Conservation (phyloP, 2,329 filamentous ascomycete genomes). For the Trichoderma endophyticum region DNA sequence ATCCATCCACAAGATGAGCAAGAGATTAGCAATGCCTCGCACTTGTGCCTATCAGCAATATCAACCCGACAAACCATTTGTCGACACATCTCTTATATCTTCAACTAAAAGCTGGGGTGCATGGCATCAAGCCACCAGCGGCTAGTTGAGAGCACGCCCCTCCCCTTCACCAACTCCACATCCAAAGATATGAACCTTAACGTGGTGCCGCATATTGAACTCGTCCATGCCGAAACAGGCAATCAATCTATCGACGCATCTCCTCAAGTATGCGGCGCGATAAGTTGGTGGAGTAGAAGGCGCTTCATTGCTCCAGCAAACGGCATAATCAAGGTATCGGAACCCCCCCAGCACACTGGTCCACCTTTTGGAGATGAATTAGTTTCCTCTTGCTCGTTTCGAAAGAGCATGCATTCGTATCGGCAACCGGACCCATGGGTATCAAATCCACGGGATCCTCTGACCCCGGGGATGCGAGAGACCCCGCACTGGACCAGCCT, state of each 20-base stretch:
- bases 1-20: neutral
- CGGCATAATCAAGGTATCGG: neutral
- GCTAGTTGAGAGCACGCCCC: neutral
- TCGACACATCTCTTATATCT: neutral
- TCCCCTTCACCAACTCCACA: constrained; percentile 4
- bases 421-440: neutral
- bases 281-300: neutral
- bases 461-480: neutral
- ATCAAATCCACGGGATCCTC: neutral
- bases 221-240: constrained; percentile 10
- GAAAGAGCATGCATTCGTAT: neutral
- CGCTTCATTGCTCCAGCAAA: neutral
- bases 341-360: neutral
- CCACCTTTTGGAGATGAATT: neutral
- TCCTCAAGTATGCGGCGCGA: neutral
- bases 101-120: constrained; percentile 4
- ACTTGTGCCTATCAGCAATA: neutral
- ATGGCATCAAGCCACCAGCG: constrained; percentile 10
- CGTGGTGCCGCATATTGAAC: neutral
- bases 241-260: constrained; percentile 13
- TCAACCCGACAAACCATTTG: neutral
- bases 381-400: neutral
- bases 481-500: constrained; percentile 10
- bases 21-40: neutral
- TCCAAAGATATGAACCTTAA: neutral